A percentile compares a stretch with the other conserved stretches of the same genome.
Evolutionary conservation across 495 filamentous ascomycete genomes (phyloP).

Genomic region (Penicillium flavigenum): DNA sequence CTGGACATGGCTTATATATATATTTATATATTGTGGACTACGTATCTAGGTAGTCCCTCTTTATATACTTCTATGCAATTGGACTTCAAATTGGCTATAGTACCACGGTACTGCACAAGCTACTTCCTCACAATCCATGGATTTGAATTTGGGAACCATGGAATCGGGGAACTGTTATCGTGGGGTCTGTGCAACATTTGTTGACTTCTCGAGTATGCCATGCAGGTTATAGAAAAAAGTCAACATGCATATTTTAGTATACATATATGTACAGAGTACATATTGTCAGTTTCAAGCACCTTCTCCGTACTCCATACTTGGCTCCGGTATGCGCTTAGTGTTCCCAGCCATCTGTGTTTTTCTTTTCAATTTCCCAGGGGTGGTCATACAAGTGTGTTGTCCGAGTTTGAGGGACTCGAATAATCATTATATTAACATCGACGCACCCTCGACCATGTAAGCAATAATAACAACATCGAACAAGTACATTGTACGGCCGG

Average conservation of each 20-base stretch:
- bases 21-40: not conserved
- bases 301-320: not conserved
- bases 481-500: not conserved
- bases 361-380: not conserved
- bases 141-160: not conserved
- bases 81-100: not conserved
- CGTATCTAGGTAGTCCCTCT: not conserved
- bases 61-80: not conserved
- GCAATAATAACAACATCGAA: not conserved
- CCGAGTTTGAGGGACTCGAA: not conserved
- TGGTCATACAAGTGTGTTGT: not conserved
- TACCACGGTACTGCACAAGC: not conserved
- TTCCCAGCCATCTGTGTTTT: constrained; percentile 9
- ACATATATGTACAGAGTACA: not conserved
- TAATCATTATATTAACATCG: not conserved
- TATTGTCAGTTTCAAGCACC: not conserved
- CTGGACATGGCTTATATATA: no score
- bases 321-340: not conserved
- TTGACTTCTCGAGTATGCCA: not conserved
- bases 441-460: not conserved
- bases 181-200: not conserved
- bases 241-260: not conserved
- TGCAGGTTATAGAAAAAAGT: not conserved
- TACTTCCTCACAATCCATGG: not conserved
- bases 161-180: not conserved